Evolutionary conservation across 139 green algal species (phyloP).

Genomic region (Chlamydomonas sp.): DNA sequence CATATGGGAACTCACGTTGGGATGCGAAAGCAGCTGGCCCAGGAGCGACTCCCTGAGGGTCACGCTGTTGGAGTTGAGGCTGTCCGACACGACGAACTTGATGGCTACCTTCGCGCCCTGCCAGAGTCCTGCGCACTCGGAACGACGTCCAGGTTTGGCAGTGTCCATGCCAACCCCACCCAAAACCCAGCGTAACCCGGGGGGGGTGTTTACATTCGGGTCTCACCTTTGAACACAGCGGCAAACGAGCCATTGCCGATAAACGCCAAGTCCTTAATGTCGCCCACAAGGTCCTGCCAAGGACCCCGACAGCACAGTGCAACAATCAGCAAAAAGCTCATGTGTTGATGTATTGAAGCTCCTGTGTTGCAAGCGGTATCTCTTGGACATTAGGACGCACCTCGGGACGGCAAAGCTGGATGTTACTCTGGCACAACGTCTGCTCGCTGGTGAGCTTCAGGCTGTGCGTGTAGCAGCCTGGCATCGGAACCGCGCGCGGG

Average conservation of each 20-base stretch:
- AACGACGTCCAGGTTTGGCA: neutral
- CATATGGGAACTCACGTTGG: conserved; percentile 13
- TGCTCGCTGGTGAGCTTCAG: conserved; percentile 33
- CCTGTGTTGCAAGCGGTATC: too few species aligned
- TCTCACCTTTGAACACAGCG: conserved; percentile 36
- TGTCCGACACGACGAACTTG: conserved; percentile 40
- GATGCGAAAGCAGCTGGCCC: conserved; percentile 33
- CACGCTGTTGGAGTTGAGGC: conserved; percentile 34
- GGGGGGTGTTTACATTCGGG: neutral
- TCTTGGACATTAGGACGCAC: too few species aligned
- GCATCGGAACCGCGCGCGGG: neutral
- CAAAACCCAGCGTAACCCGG: neutral
- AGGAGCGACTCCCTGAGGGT: conserved; percentile 32
- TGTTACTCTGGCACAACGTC: conserved; percentile 30
- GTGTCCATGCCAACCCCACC: neutral
- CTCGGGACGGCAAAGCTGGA: conserved; percentile 27
- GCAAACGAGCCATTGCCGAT: conserved; percentile 42
- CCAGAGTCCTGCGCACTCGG: conserved; percentile 6
- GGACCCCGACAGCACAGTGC: too few species aligned
- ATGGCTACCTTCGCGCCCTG: conserved; percentile 39
- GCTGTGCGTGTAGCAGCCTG: conserved; percentile 33
- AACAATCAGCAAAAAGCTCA: too few species aligned
- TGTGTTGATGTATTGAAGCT: too few species aligned
- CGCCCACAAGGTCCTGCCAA: conserved; percentile 8
- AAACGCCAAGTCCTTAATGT: conserved; percentile 41